Evolutionary conservation across 495 filamentous ascomycete species (phyloP).

Genomic region (Podospora didyma): DNA sequence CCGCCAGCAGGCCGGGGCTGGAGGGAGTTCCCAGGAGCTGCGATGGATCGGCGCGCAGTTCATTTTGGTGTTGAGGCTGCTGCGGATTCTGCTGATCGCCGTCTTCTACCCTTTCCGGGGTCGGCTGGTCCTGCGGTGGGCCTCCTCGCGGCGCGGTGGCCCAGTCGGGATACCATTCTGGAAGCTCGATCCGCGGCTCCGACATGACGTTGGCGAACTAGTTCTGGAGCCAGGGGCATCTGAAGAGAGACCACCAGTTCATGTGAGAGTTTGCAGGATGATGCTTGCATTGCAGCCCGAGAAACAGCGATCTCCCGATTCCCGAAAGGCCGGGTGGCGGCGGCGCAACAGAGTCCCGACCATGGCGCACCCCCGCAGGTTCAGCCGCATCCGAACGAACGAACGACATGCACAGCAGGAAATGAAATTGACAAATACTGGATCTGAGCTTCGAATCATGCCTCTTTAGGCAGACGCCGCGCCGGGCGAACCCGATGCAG

Average conservation of each 20-base stretch:
- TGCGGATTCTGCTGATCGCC: neutral
- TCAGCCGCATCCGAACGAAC: neutral
- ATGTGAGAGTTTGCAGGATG: neutral
- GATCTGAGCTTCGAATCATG: neutral
- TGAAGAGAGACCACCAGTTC: neutral
- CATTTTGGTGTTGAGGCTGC: neutral
- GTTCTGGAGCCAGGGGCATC: neutral
- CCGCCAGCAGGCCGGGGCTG: neutral
- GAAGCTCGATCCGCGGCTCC: constrained; percentile 5
- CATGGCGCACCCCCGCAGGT: neutral
- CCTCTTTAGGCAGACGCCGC: neutral
- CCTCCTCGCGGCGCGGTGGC: neutral
- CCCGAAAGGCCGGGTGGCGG: neutral
- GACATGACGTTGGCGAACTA: neutral
- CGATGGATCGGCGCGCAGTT: neutral
- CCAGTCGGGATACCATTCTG: constrained; percentile 11
- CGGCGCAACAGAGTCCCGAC: neutral
- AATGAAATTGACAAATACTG: neutral
- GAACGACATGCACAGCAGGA: neutral
- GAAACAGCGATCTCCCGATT: neutral
- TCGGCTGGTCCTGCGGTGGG: neutral
- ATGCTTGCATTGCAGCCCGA: neutral
- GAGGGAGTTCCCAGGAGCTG: neutral
- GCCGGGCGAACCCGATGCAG: neutral
- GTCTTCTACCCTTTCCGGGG: neutral